Evolutionary conservation across 129 eudicot species (phyloP), one percentile per base, ranked within the genome.

Genomic region (Arctium minus): DNA sequence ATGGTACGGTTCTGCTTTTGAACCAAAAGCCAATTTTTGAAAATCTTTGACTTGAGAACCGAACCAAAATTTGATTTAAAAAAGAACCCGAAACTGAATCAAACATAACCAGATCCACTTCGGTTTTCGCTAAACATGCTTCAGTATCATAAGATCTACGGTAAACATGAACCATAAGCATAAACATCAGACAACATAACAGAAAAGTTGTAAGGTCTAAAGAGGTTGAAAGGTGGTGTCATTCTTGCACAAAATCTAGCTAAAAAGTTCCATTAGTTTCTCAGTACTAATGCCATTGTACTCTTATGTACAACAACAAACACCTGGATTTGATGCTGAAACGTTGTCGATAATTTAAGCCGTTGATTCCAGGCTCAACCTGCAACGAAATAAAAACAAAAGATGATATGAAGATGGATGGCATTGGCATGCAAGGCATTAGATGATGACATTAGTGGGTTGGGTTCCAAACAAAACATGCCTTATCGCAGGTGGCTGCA

Each of bases 321-420:
- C 85, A 62, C 62, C 78, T 76, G 40, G 46, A 70, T 50, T 42
- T 42, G 60, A 48, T 3, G 22, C 65, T 13, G 65, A 53, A 56
- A 56, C 39, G 31, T 73, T 78, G 73, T 72, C 39, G 8, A 17
- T 36, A 68, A 48, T 35, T 75, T 80, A 85, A 44, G 85, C 88
- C 29, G 85, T 85, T 56, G 85, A 85, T 72, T 85, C 88, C 76
- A 85, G 39, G 85, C 88, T 80, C 79, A 80, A 70, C 81, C 88
- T 85, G 74, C 38, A 70, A 53, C 48, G 60, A 46, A 36, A 73
- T n/a, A 29, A 27, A 74, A 74, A 9, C 67, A 11, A 64, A 11
- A 39, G 35, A 67, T 37, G 29, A 73, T 10, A 53, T 32, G 12
- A 78, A 48, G 70, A 38, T 69, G 71, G 67, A 72, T 53, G 70